Evolutionary conservation across 169 alveolate species (phyloP).

Genomic region (Plasmodium fragile): DNA sequence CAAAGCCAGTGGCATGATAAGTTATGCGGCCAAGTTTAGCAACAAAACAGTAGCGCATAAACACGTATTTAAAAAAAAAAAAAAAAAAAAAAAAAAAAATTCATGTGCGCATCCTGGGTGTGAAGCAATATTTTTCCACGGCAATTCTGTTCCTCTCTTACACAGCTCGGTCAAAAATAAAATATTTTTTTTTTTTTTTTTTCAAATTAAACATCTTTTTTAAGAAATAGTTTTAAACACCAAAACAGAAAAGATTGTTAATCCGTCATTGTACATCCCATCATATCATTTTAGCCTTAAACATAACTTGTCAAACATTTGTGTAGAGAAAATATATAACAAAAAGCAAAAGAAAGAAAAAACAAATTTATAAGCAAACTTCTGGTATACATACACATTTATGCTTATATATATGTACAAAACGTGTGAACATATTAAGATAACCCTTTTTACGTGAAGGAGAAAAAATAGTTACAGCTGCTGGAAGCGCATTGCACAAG

Average conservation of each 20-base stretch:
- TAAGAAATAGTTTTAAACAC: neutral
- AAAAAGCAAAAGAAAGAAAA: neutral
- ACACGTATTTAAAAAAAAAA: neutral
- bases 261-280: neutral
- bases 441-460: neutral
- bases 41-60: neutral
- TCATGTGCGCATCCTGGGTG: neutral
- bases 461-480: neutral
- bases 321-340: slow-evolving; percentile 22
- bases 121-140: neutral
- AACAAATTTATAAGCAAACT: slow-evolving; percentile 5
- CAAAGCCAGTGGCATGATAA: neutral
- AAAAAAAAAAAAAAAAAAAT: slow-evolving; percentile 35
- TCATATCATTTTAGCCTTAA: neutral
- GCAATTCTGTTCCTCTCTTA: neutral
- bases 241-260: neutral
- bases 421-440: neutral
- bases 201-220: neutral
- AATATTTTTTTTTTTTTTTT: neutral
- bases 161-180: neutral
- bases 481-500: neutral
- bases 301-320: neutral
- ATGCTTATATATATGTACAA: slow-evolving; percentile 2
- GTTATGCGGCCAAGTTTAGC: neutral
- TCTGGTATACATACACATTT: neutral